These are phyloP conservation scores for Elasticomyces elasticus DNA, from an alignment of 495 filamentous ascomycete species.

Conservation along the genomic window DNA sequence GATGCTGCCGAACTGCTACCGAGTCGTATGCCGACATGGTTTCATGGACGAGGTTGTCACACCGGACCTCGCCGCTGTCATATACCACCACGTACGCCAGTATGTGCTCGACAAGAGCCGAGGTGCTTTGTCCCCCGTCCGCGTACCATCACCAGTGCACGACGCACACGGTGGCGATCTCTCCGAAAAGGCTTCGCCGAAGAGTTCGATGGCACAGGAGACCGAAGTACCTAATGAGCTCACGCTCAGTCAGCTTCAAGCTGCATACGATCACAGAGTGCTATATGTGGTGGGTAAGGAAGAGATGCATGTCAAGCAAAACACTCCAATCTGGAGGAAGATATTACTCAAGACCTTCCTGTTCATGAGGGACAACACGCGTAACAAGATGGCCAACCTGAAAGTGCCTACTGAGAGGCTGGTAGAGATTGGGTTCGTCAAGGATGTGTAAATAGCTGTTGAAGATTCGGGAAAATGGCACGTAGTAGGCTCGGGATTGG, in stretches of 20 bases:
- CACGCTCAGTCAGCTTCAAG: conserved; percentile 42
- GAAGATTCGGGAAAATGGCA: neutral
- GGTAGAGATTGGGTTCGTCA: conserved; percentile 33
- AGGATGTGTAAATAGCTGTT: conserved; percentile 23
- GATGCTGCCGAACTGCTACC: conserved; percentile 47
- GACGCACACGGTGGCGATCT: neutral
- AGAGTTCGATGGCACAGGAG: neutral
- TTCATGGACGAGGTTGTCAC: conserved; percentile 58
- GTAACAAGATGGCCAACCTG: conserved; percentile 30
- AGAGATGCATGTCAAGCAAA: conserved; percentile 46
- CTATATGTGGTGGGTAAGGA: conserved; percentile 69
- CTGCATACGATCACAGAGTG: conserved; percentile 48
- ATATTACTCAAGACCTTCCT: conserved; percentile 48
- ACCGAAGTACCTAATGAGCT: neutral
- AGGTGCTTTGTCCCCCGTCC: neutral
- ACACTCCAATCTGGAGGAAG: conserved; percentile 36
- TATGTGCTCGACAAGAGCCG: conserved; percentile 33
- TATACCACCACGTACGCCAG: conserved; percentile 48
- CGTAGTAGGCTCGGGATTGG: neutral
- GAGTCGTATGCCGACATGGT: conserved; percentile 55
- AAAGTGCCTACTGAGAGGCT: conserved; percentile 25
- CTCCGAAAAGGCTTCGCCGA: neutral
- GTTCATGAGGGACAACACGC: conserved; percentile 53
- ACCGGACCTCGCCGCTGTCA: conserved; percentile 45
- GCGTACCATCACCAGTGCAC: neutral